Conservation (phyloP, 176 grass and related monocot species). For the Carex pumila region DNA sequence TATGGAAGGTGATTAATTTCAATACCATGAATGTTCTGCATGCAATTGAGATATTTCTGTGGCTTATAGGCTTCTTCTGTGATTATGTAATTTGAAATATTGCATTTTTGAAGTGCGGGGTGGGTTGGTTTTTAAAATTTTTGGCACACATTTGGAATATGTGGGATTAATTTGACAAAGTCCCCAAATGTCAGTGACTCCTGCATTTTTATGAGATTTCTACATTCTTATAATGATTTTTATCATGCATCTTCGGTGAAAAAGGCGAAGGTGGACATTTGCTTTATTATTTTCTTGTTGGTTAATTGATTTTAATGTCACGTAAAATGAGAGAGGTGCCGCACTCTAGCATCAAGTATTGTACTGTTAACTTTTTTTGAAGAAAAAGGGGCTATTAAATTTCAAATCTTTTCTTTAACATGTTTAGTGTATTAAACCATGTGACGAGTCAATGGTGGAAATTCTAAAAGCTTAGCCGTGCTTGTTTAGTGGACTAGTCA, state of each 20-base stretch:
- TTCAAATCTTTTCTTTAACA: neutral
- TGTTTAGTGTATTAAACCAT: neutral
- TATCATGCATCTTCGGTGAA: neutral
- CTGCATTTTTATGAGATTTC: neutral
- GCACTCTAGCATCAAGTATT: neutral
- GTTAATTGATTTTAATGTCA: neutral
- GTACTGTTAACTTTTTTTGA: neutral
- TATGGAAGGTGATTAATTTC: constrained; percentile 72
- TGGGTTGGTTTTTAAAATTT: neutral
- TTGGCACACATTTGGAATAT: neutral
- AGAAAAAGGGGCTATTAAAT: neutral
- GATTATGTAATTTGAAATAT: constrained; percentile 20
- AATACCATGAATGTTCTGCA: neutral
- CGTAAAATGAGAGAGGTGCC: too few relatives aligned
- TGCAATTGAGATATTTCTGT: constrained; percentile 6
- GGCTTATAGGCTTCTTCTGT: constrained; percentile 18
- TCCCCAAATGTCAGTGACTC: neutral
- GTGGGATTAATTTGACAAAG: neutral
- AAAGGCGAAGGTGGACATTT: neutral
- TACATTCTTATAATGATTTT: neutral
- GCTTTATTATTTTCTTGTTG: neutral
- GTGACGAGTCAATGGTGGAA: neutral
- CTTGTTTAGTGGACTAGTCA: neutral
- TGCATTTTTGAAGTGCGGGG: neutral
- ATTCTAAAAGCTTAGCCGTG: neutral